phyloP scores from a whole-genome alignment of 2,329 filamentous ascomycete genomes.

The Pyrenochaeta sp. region DNA sequence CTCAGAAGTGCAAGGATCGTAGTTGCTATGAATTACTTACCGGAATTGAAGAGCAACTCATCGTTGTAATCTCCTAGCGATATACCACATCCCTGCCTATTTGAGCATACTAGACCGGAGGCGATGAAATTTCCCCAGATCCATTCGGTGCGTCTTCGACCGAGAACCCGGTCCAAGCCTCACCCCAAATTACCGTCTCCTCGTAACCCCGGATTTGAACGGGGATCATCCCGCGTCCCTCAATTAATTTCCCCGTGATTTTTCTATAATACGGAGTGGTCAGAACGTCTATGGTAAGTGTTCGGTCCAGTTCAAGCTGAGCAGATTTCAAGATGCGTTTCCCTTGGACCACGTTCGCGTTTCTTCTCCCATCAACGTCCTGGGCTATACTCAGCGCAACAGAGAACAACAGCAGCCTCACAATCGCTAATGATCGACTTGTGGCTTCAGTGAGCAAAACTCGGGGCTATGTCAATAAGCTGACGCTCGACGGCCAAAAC shows the following conservation, averaged over 20 bases:
- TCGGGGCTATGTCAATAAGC: conserved; percentile 50
- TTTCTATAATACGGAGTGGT: conserved; percentile 24
- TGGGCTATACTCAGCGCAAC: conserved; percentile 25
- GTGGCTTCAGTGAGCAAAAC: conserved; percentile 54
- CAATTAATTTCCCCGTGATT: conserved; percentile 28
- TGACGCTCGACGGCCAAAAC: conserved; percentile 56
- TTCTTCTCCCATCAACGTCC: conserved; percentile 19
- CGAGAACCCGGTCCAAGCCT: conserved; percentile 20
- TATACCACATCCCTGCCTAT: no score
- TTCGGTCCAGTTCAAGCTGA: no score
- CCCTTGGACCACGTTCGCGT: conserved; percentile 5
- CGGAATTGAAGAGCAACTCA: no score
- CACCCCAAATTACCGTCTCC: conserved; percentile 14
- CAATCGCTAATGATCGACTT: conserved; percentile 56
- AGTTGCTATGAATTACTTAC: no score
- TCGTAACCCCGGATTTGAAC: conserved; percentile 24
- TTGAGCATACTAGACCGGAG: no score
- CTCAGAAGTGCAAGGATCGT: no score
- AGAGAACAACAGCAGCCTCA: conserved; percentile 35
- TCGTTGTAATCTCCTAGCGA: no score
- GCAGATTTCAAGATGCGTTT: conserved; percentile 20
- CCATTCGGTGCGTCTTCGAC: conserved; percentile 22
- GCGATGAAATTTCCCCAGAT: not conserved
- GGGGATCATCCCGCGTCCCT: conserved; percentile 11
- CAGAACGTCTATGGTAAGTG: no score